Evolutionary conservation across 2,329 filamentous ascomycete species (phyloP), one percentile per base, ranked within the genome.

Genomic region (Ceratocystis harringtonii): DNA sequence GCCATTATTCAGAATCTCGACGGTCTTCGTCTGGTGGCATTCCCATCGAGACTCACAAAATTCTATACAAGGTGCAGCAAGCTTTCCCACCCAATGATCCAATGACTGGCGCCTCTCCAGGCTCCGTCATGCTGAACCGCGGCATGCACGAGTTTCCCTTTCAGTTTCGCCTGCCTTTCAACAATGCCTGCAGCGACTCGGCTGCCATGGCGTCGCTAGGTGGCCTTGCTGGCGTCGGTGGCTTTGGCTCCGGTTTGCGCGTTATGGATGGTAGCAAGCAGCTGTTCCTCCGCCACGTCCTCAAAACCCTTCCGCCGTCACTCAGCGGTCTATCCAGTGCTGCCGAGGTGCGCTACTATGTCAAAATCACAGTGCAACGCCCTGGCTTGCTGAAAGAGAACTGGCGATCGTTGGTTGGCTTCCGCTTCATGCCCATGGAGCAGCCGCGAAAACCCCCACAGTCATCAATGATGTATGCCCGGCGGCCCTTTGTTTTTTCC

Each of bases 311-410:
- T 10, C 94, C 94, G 4, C 94, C 94, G 0, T 95, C 91, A 3
- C 78, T 97, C 64, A 89, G 83, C n/a, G 90, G 90, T 2, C 92
- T 94, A 69, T 89, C 90, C 0, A 87, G 87, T 41, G 85, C 92
- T 74, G 92, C 92, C 25, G 91, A 96, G 75, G 92, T 97, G 68
- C 83, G 86, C 70, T 99, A 99, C 76, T 99, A 89, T 73, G 81
- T 97, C 72, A 99, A 99, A 74, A 90, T 88, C n/a, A 97, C 94
- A 0, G 85, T 97, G 5, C 89, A 91, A 71, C 81, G 91, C n/a
- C 90, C 91, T 0, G 86, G 88, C 15, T 81, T 96, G 67, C 90
- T 95, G 75, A 92, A 92, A 72, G 91, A 96, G 76, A 96, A 96
- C 71, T 88, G 90, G 74, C 81, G 92, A 22, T 79, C 80, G 69